Evolutionary conservation across 257 asterid species (phyloP).

Genomic region (Nicotiana undulata): DNA sequence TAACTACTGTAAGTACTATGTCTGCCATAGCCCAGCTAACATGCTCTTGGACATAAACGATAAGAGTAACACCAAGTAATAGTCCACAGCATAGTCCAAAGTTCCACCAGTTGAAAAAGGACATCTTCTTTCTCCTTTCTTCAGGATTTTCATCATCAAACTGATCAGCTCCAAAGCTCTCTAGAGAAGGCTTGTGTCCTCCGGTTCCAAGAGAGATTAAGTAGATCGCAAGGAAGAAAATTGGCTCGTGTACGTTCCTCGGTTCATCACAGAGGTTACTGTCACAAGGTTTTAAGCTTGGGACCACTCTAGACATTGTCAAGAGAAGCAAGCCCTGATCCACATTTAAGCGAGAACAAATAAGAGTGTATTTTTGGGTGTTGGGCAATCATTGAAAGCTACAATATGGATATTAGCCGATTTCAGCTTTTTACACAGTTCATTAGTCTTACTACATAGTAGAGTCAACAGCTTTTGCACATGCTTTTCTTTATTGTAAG

Average conservation of each 20-base stretch:
- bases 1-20: conserved; percentile 42
- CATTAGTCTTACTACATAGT: neutral
- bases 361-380: neutral
- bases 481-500: neutral
- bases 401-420: neutral
- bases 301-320: conserved; percentile 58
- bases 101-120: conserved; percentile 95
- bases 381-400: neutral
- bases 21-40: conserved; percentile 77
- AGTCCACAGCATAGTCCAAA: conserved; percentile 67
- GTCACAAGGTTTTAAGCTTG: conserved; percentile 49
- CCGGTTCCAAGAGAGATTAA: conserved; percentile 80
- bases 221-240: conserved; percentile 73
- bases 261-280: conserved; percentile 19
- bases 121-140: conserved; percentile 63
- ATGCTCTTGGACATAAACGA: conserved; percentile 61
- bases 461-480: neutral
- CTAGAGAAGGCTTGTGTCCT: conserved; percentile 80
- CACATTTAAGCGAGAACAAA: neutral
- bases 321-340: conserved; percentile 67
- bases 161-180: conserved; percentile 97
- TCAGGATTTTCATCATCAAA: conserved; percentile 73
- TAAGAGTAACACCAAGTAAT: conserved; percentile 52
- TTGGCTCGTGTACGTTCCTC: conserved; percentile 36
- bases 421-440: neutral